A percentile compares a stretch with the other conserved stretches of the same genome.
phyloP scores from a whole-genome alignment of 2,329 filamentous ascomycete species.

The Calonectria multiphialidica region DNA sequence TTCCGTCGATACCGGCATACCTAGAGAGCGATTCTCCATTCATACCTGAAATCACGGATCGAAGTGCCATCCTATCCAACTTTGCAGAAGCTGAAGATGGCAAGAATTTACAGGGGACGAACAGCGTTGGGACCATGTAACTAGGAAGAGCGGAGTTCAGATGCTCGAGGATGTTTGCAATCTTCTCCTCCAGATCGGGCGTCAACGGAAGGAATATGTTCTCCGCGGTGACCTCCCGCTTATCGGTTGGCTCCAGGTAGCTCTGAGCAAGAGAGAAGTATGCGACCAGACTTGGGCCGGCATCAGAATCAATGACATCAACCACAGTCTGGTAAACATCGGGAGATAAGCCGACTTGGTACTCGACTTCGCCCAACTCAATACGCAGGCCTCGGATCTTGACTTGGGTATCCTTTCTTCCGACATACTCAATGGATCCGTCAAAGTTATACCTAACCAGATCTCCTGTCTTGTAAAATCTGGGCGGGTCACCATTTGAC shows the following conservation, averaged over 20 bases:
- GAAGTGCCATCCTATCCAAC: neutral
- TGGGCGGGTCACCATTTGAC: neutral
- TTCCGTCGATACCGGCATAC: neutral
- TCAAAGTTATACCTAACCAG: slow-evolving; percentile 55
- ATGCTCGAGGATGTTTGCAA: neutral
- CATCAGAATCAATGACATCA: neutral
- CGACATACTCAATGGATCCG: slow-evolving; percentile 57
- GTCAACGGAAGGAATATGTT: neutral
- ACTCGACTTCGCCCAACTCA: slow-evolving; percentile 47
- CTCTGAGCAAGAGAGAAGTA: neutral
- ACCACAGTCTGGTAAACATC: neutral
- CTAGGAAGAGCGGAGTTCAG: neutral
- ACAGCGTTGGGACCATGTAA: neutral
- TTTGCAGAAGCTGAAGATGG: neutral
- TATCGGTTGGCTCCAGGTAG: neutral
- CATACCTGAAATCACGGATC: neutral
- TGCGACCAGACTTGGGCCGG: neutral
- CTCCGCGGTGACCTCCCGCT: neutral
- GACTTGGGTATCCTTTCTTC: slow-evolving; percentile 68
- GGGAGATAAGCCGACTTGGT: neutral
- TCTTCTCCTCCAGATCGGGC: neutral
- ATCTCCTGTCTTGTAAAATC: slow-evolving; percentile 60
- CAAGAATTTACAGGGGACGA: neutral
- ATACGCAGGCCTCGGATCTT: slow-evolving; percentile 70
- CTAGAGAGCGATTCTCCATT: neutral